A percentile compares a stretch with the other conserved stretches of the same genome.
Conservation (phyloP, 257 asterid genomes). For the Nicotiana undulata region DNA sequence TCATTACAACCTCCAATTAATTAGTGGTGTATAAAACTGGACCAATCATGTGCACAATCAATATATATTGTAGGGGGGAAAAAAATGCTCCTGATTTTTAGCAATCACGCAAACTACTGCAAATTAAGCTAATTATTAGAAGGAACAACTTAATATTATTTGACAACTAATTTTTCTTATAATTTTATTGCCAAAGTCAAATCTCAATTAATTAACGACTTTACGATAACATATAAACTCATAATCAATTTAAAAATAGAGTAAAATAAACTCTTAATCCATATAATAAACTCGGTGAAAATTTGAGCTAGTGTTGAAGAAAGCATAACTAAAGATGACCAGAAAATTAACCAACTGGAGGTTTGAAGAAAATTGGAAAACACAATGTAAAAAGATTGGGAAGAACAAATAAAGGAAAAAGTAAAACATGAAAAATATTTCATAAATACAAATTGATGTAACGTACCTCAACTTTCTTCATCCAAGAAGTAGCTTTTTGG, state of each 20-base stretch:
- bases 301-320: not conserved
- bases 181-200: not conserved
- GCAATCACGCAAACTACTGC: not conserved
- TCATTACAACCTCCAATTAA: not conserved
- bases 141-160: not conserved
- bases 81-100: not conserved
- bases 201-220: not conserved
- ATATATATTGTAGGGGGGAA: not conserved
- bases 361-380: not conserved
- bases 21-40: not conserved
- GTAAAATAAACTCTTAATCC: not conserved
- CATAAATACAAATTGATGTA: not conserved
- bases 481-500: slow-evolving; percentile 76
- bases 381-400: not conserved
- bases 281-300: not conserved
- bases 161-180: no score
- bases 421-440: no score
- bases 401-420: no score
- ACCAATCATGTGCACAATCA: not conserved
- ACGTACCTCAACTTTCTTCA: slow-evolving; percentile 95
- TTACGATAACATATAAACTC: not conserved
- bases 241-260: not conserved
- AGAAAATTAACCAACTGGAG: no score
- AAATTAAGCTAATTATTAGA: no score
- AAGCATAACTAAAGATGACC: not conserved